Evolutionary conservation across 148 eudicot genomes (phyloP), one percentile per base, ranked within the genome.

Genomic region (Diospyros lotus): DNA sequence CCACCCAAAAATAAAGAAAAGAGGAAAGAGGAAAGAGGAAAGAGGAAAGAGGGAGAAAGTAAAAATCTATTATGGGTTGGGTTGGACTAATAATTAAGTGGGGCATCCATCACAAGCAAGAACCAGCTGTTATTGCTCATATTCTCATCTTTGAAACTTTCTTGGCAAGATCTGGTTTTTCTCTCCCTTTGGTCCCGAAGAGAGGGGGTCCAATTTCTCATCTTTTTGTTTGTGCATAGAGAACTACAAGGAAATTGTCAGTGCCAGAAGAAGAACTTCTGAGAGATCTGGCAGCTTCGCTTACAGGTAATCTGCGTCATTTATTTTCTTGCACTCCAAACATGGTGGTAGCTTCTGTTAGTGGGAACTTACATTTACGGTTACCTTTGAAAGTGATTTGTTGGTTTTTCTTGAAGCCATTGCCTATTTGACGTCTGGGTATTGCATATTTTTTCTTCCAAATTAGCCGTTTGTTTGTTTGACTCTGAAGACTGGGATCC

Each of bases 101-200:
- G 73, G 68, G 13, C 77, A 28, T 28, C 76, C 53, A 67, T 59
- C 73, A 58, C 76, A 53, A 41, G 51, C 69, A 50, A 61, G 73
- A 55, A 64, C 75, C 79, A 61, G 66, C 74, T 76, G 71, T 75
- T 73, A 41, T 50, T 53, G 18, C 54, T 42, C 48, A 8, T 13
- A 13, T 4, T 60, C 53, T 72, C 44, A 50, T 77, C 59, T 13
- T 74, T 60, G 76, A 81, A 83, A 75, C 58, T 60, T 71, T 63
- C 64, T 54, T n/a, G 28, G 52, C 79, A 75, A 75, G 82, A 80
- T 75, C 82, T 78, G 77, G 55, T 40, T 67, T 76, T 70, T 73
- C 48, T 43, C 60, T 64, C 61, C 9, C 76, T 39, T 5, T 9
- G 28, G 64, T 10, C 50, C 51, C 69, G 43, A 18, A 7, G 14